phyloP scores from a whole-genome alignment of 768 basidiomycete genomes.

The Boletus patriciae region DNA sequence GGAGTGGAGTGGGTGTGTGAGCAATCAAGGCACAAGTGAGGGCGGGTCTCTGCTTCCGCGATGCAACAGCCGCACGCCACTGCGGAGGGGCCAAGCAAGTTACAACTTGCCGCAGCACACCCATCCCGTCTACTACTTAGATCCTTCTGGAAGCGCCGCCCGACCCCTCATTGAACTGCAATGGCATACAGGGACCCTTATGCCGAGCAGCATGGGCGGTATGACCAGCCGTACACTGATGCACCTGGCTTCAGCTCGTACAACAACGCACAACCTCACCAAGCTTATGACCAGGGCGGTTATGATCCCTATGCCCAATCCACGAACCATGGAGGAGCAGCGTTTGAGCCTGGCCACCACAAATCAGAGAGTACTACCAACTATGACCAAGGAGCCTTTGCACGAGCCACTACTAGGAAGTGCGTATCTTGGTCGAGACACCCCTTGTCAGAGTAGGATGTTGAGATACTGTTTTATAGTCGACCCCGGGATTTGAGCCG shows the following conservation, averaged over 20 bases:
- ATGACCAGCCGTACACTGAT: conserved; percentile 37
- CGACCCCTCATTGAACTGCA: not conserved
- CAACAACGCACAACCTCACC: conserved; percentile 42
- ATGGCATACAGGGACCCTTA: conserved; percentile 62
- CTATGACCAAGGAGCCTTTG: conserved; percentile 45
- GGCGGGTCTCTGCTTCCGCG: not conserved
- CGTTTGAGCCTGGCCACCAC: conserved; percentile 21
- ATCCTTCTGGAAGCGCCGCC: not conserved
- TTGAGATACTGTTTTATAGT: conserved; percentile 19
- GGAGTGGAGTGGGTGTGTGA: conserved; percentile 17
- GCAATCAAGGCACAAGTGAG: not conserved
- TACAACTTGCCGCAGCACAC: conserved; percentile 22
- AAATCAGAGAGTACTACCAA: conserved; percentile 35
- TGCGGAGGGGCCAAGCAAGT: not conserved
- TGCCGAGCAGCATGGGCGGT: conserved; percentile 33
- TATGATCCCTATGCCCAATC: conserved; percentile 28
- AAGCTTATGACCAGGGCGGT: conserved; percentile 53
- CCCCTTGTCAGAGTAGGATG: not conserved
- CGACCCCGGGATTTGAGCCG: conserved; percentile 38
- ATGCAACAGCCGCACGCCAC: conserved; percentile 11
- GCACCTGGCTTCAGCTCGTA: conserved; percentile 49
- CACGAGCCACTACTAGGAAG: conserved; percentile 31
- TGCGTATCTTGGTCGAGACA: conserved; percentile 24
- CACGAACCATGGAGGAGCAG: conserved; percentile 10
- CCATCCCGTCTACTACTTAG: not conserved